These are phyloP conservation scores for Podaxis sp. DNA, from an alignment of 768 basidiomycete genomes.

Conservation along the genomic window DNA sequence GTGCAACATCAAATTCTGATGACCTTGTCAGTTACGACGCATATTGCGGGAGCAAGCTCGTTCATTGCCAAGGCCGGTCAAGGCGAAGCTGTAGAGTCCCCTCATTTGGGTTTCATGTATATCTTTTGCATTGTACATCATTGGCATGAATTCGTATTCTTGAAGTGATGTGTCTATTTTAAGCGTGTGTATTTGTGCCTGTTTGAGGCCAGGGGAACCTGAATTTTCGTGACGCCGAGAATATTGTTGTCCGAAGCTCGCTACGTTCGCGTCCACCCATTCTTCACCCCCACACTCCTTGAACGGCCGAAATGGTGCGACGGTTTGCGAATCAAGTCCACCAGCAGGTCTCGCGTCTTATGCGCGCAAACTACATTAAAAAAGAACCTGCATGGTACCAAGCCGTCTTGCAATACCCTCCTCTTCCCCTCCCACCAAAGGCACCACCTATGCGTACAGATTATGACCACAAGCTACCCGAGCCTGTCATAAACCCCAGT, in stretches of 20 bases:
- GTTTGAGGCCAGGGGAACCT: constrained; percentile 15
- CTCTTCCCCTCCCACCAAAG: constrained; percentile 78
- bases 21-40: constrained; percentile 37
- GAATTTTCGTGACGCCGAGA: constrained; percentile 17
- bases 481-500: constrained; percentile 11
- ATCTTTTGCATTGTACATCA: neutral
- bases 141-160: neutral
- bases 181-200: constrained; percentile 14
- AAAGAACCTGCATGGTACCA: constrained; percentile 78
- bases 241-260: constrained; percentile 1
- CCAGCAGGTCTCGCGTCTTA: constrained; percentile 77
- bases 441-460: constrained; percentile 53
- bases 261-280: constrained; percentile 2
- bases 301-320: constrained; percentile 52
- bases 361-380: constrained; percentile 59
- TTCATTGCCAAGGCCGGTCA: constrained; percentile 8
- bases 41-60: constrained; percentile 49
- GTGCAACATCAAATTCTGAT: neutral
- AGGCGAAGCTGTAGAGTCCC: constrained; percentile 14
- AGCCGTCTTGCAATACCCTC: constrained; percentile 85
- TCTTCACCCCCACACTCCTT: neutral
- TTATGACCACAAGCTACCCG: constrained; percentile 41
- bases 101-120: neutral
- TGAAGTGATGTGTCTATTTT: neutral
- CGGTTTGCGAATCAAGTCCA: constrained; percentile 86